Percentiles rank a stretch among this genome's conserved stretches.
phyloP scores from a whole-genome alignment of 2,329 filamentous ascomycete species.

The Magnaporthiopsis incrustans region DNA sequence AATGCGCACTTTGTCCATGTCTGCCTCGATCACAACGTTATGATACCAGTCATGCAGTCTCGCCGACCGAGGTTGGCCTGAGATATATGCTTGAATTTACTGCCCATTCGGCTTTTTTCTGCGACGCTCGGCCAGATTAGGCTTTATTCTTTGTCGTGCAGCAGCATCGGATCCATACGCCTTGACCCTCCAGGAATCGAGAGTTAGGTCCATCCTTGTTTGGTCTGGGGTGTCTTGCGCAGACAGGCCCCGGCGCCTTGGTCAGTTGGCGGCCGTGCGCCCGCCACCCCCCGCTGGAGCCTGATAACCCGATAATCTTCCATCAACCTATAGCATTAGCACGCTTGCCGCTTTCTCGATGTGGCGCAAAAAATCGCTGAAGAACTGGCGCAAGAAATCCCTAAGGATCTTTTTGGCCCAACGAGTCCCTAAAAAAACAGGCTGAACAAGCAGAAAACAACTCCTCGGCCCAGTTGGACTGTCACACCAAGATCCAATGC shows the following conservation, averaged over 20 bases:
- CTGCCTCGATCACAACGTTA: background rate
- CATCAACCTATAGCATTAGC: background rate
- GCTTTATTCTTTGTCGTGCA: background rate
- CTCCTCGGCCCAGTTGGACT: background rate
- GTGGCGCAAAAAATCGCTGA: too few relatives aligned
- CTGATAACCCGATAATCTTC: background rate
- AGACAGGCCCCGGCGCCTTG: background rate
- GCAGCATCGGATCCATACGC: background rate
- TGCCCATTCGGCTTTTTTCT: background rate
- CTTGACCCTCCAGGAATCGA: background rate
- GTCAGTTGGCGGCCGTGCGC: background rate
- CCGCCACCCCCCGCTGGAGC: background rate
- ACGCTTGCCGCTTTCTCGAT: background rate
- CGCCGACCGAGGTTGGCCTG: background rate
- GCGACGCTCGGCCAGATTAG: background rate
- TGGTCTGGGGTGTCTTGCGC: background rate
- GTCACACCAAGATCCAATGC: background rate
- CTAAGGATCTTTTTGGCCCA: background rate
- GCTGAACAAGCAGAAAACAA: background rate
- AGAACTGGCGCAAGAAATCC: too few relatives aligned
- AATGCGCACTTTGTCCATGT: background rate
- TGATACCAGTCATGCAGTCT: background rate
- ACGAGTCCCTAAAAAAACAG: background rate
- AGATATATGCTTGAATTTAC: background rate
- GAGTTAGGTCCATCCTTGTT: background rate